These are phyloP conservation scores for Tylopilus sp. DNA, from an alignment of 1,284 basidiomycete genomes.

Conservation along the genomic window DNA sequence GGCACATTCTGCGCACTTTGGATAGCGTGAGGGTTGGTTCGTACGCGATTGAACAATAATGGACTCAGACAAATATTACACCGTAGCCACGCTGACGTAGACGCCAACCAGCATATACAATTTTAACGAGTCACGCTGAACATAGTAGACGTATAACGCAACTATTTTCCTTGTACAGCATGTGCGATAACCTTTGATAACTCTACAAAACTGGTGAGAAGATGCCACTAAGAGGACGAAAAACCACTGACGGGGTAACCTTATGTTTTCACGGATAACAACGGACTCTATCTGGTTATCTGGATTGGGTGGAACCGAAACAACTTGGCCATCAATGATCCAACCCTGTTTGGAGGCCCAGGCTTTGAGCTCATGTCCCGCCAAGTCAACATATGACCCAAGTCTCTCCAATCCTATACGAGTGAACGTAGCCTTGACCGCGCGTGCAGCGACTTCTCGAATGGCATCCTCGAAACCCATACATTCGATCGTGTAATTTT, in stretches of 20 bases:
- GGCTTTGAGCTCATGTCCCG: conserved; percentile 56
- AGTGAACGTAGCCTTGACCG: conserved; percentile 76
- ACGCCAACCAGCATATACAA: neutral
- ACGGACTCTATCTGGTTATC: conserved; percentile 94
- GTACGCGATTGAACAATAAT: neutral
- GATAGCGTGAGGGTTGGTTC: conserved; percentile 24
- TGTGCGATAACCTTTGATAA: conserved; percentile 80
- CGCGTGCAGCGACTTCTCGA: conserved; percentile 69
- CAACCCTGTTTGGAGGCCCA: conserved; percentile 75
- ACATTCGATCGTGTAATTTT: conserved; percentile 80
- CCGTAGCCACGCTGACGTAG: neutral
- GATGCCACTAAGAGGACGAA: conserved; percentile 1
- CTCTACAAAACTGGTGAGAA: conserved; percentile 46
- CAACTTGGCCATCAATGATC: conserved; percentile 62
- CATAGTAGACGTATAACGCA: neutral
- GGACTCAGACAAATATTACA: neutral
- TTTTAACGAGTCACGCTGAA: conserved; percentile 6
- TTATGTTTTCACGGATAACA: conserved; percentile 88
- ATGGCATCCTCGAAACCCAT: conserved; percentile 79
- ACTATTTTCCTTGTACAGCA: conserved; percentile 44
- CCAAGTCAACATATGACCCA: conserved; percentile 68
- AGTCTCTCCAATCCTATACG: conserved; percentile 67
- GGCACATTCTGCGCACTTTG: conserved; percentile 72
- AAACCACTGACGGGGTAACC: conserved; percentile 71
- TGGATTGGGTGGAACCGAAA: conserved; percentile 79